Evolutionary conservation across 768 basidiomycete genomes (phyloP), one percentile per base, ranked within the genome.

Genomic region (Panaeolus cyanescens): DNA sequence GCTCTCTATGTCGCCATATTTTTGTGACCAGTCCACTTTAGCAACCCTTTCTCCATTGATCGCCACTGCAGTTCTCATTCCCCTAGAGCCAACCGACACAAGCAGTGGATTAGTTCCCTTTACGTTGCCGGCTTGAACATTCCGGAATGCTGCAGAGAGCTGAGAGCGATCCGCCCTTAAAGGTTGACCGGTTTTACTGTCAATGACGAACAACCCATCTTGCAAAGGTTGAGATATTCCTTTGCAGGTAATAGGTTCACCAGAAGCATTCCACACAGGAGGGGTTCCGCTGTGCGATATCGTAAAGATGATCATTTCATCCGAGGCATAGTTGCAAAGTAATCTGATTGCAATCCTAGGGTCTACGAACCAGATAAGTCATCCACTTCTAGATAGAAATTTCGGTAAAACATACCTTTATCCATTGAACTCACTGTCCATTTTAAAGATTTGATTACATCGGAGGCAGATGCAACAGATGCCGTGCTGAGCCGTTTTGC

Each of bases 351-450:
- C 45, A n/a, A 50, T 50, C 45, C 30, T 50, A 28, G 45, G 45
- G 45, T 50, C 45, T 50, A 50, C 42, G 22, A 15, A 25, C 15
- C 1, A 12, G 22, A n/a, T 50, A 8, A 50, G 45, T 50, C 8
- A 15, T 28, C 25, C 8, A 5, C 53, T 22, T 58, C 59, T 37
- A 64, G 19, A 28, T n/a, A 28, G 56, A 28, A 30, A 57, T 32
- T 12, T n/a, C n/a, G n/a, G n/a, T 20, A 30, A 57, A 50, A 5
- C 57, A 56, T 60, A 81, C 91, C 90, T 70, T 83, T 74, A 4
- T 80, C 81, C 20, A 88, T 68, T 2, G 81, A 73, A 54, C 83
- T 80, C 5, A 93, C 81, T 0, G 87, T 80, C 92, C 92, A 96
- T 28, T 81, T 77, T 62, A 96, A 70, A 1, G 82, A 81, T 17